Conservation (phyloP, 192 early-diverging fungal species). For the Pilaira anomala region DNA sequence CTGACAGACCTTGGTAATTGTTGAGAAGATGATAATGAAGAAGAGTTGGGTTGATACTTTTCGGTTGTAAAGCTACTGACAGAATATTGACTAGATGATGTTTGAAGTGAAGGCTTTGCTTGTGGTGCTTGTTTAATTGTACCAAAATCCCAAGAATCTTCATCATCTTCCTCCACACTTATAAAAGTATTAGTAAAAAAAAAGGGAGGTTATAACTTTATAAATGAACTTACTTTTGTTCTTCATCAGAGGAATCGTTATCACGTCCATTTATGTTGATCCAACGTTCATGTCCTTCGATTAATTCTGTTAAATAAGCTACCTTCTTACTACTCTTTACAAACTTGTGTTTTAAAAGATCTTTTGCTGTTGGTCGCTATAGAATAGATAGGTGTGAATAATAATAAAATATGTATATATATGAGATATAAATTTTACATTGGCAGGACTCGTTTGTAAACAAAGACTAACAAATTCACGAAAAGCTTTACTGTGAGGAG, state of each 20-base stretch:
- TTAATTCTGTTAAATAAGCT: conserved; percentile 80
- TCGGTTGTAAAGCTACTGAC: background rate
- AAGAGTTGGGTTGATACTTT: background rate
- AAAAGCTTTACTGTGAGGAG: conserved; percentile 76
- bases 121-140: conserved; percentile 44
- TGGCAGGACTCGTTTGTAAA: conserved; percentile 78
- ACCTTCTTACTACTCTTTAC: conserved; percentile 80
- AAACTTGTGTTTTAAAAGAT: conserved; percentile 86
- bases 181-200: background rate
- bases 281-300: conserved; percentile 82
- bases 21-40: background rate
- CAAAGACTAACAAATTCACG: conserved; percentile 88
- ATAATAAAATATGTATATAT: too few relatives aligned
- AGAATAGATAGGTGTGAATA: background rate
- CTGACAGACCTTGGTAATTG: conserved; percentile 13
- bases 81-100: conserved; percentile 20
- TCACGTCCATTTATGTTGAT: conserved; percentile 50
- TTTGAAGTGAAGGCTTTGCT: conserved; percentile 4
- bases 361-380: conserved; percentile 84
- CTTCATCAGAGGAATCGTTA: conserved; percentile 50
- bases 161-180: conserved; percentile 37
- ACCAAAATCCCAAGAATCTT: conserved; percentile 55
- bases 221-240: conserved; percentile 33
- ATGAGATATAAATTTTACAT: conserved; percentile 57
- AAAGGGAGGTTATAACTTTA: too few relatives aligned